Evolutionary conservation across 2,329 filamentous ascomycete genomes (phyloP).

Genomic region (Aspergillus spinulosporus): DNA sequence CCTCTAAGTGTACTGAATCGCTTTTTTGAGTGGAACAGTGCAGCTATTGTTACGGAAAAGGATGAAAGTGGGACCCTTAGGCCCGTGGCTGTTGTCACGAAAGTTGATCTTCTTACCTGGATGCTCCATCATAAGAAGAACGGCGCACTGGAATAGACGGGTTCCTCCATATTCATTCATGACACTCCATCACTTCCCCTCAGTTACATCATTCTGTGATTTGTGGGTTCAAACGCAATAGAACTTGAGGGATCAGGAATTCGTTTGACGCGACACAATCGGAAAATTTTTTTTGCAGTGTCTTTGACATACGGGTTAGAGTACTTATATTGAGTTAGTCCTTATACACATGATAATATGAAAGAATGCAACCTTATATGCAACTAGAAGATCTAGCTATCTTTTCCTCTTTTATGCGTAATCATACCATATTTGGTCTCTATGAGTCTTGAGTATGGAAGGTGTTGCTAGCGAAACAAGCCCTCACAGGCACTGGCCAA

Average conservation of each 20-base stretch:
- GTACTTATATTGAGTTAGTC: neutral
- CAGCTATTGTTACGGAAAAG: constrained; percentile 87
- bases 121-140: constrained; percentile 67
- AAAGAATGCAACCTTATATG: no score
- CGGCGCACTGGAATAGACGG: constrained; percentile 16
- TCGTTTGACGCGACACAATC: neutral
- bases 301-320: neutral
- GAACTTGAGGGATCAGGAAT: neutral
- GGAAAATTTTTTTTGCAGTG: neutral
- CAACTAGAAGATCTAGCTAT: no score
- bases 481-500: constrained; percentile 68
- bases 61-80: constrained; percentile 63
- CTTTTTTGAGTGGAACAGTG: constrained; percentile 98
- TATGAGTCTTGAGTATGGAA: neutral
- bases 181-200: neutral
- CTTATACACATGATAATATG: no score
- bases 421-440: neutral
- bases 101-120: constrained; percentile 92
- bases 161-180: neutral
- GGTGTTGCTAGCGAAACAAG: neutral
- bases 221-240: neutral
- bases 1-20: constrained; percentile 78
- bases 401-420: no score
- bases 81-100: constrained; percentile 88
- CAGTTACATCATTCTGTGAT: neutral